A percentile compares a stretch with the other conserved stretches of the same genome.
Conservation (phyloP, 768 basidiomycete species). For the Dentipellis sp. region DNA sequence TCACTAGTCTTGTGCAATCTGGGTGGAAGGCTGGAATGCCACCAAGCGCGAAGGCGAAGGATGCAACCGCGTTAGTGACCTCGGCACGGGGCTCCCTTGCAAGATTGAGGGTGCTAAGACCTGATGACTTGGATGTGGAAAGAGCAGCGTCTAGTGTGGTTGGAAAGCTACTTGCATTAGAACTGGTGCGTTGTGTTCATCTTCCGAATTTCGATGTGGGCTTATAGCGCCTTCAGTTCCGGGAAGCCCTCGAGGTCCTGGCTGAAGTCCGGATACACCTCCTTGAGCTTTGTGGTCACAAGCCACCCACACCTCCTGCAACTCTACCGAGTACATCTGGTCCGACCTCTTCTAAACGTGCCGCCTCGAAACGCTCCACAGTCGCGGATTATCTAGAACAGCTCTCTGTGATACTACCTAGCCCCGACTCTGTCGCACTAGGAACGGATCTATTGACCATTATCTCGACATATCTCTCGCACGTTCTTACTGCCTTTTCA, state of each 20-base stretch:
- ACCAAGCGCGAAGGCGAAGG: slow-evolving; percentile 15
- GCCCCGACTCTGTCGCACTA: slow-evolving; percentile 19
- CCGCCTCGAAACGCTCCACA: slow-evolving; percentile 12
- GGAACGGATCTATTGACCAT: slow-evolving; percentile 36
- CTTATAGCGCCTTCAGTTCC: slow-evolving; percentile 31
- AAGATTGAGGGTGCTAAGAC: slow-evolving; percentile 34
- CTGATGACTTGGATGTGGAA: slow-evolving; percentile 56
- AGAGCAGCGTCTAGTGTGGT: slow-evolving; percentile 59
- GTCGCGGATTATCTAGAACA: slow-evolving; percentile 9
- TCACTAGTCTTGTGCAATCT: slow-evolving; percentile 42
- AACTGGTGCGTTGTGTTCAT: slow-evolving; percentile 47
- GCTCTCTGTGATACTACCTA: slow-evolving; percentile 37
- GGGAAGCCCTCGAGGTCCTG: slow-evolving; percentile 37
- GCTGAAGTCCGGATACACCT: slow-evolving; percentile 38
- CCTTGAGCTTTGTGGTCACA: slow-evolving; percentile 18
- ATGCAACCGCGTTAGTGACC: slow-evolving; percentile 26
- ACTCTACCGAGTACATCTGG: neutral
- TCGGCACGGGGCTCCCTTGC: slow-evolving; percentile 36
- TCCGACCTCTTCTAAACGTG: neutral
- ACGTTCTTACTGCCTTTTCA: slow-evolving; percentile 34
- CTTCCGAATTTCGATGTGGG: neutral
- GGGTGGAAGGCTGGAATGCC: slow-evolving; percentile 47
- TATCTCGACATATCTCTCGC: slow-evolving; percentile 49
- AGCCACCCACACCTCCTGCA: neutral
- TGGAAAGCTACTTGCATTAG: slow-evolving; percentile 57